Evolutionary conservation across 257 asterid genomes (phyloP), one percentile per base, ranked within the genome.

Genomic region (Dorcoceras hygrometricum): DNA sequence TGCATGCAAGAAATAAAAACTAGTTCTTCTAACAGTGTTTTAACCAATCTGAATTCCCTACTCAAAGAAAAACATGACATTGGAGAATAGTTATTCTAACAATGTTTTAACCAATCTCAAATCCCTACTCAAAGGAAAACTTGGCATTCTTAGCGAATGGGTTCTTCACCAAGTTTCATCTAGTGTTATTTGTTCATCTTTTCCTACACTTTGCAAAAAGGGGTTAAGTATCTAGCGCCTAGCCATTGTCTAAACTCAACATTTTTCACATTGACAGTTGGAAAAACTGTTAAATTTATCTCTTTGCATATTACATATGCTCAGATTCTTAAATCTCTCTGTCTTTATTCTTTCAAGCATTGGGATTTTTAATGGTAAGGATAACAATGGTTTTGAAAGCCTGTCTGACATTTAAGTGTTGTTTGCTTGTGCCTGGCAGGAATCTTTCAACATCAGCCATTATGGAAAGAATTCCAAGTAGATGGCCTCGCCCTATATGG

Each of bases 401-500:
- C 36, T 54, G 51, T 65, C 20, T 69, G 66, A 56, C 75, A 43
- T 27, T 58, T 31, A 25, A 62, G 46, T 29, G 27, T 20, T 57
- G 48, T 57, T 22, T 46, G 56, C 60, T 61, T 29, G 32, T 62
- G 61, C 58, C 51, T 51, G 77, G 46, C 86, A 92, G 98, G 84
- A 85, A 84, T 75, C 75, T 88, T 75, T 80, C 99, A 69, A 94
- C 99, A 75, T 86, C 99, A 55, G 99, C 99, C 61, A 87, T 94
- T 53, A 94, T 94, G 97, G 96, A 94, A 81, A 89, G 98, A 79
- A 92, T 92, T 64, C 97, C 98, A 67, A 89, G 98, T 80, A 89
- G 76, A 75, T 89, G 98, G 98, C 98, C 98, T 55, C 96, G 98
- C 61, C 98, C 97, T 58, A 79, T 78, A 27, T 92, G 98, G 98